phyloP scores from a whole-genome alignment of 768 basidiomycete species.

The Clitopilus passeckerianus region DNA sequence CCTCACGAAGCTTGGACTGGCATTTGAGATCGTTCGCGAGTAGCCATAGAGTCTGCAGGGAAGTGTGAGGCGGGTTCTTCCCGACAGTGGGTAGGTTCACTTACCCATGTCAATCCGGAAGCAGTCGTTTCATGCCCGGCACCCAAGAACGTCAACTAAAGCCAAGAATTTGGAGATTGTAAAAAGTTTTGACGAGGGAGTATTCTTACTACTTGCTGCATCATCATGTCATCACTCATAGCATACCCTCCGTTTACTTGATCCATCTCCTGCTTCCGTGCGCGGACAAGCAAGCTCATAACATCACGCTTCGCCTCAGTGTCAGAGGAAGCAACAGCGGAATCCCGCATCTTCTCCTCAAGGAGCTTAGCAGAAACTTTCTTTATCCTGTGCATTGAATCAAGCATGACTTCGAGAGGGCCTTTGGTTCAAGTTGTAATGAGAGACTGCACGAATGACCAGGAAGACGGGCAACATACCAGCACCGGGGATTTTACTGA shows the following conservation, averaged over 20 bases:
- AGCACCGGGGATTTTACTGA: slow-evolving; percentile 16
- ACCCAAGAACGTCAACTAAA: slow-evolving; percentile 41
- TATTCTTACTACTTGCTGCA: slow-evolving; percentile 46
- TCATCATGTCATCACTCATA: slow-evolving; percentile 44
- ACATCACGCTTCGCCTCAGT: slow-evolving; percentile 41
- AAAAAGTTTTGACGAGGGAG: not conserved
- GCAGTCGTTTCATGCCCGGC: slow-evolving; percentile 45
- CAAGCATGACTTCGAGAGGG: slow-evolving; percentile 16
- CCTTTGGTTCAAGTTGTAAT: slow-evolving; percentile 7
- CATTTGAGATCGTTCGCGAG: slow-evolving; percentile 44
- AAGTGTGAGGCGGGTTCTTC: not conserved
- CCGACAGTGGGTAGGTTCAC: not conserved
- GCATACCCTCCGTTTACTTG: slow-evolving; percentile 26
- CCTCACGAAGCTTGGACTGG: slow-evolving; percentile 48
- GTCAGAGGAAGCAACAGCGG: slow-evolving; percentile 25
- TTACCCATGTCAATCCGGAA: slow-evolving; percentile 45
- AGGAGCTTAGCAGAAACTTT: slow-evolving; percentile 35
- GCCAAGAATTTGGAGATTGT: not conserved
- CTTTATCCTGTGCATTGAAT: slow-evolving; percentile 37
- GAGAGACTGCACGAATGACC: not conserved
- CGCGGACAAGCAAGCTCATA: slow-evolving; percentile 44
- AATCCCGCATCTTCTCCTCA: slow-evolving; percentile 32
- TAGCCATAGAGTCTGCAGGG: slow-evolving; percentile 42
- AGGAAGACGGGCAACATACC: slow-evolving; percentile 8
- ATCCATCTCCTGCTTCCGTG: slow-evolving; percentile 32